Conservation (phyloP, 352 stramenopile species). For the Phytopythium mirpurense region DNA sequence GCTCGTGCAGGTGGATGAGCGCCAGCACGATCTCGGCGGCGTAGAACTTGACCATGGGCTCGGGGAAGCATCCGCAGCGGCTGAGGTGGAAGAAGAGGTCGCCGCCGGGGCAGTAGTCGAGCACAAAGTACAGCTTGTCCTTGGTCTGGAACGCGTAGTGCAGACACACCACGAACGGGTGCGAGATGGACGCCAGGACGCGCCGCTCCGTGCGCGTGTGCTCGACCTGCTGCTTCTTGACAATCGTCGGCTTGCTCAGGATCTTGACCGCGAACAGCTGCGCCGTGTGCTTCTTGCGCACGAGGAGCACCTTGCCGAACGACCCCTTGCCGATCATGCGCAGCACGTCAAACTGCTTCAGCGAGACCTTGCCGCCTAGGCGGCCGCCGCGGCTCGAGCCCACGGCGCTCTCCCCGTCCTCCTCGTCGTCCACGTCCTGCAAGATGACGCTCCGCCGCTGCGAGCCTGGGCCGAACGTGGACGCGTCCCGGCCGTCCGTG, state of each 20-base stretch:
- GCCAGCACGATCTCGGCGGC: constrained; percentile 79
- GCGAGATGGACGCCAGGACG: constrained; percentile 72
- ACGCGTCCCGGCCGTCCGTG: constrained; percentile 4
- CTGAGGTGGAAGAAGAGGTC: constrained; percentile 83
- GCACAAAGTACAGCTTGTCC: constrained; percentile 80
- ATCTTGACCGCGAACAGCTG: constrained; percentile 85
- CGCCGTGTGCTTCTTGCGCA: constrained; percentile 70
- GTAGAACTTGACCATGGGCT: constrained; percentile 83
- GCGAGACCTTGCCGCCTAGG: constrained; percentile 48
- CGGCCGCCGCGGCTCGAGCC: constrained; percentile 9
- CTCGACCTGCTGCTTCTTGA: constrained; percentile 82
- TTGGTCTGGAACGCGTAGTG: constrained; percentile 88
- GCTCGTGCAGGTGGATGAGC: constrained; percentile 81
- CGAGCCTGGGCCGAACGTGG: background rate
- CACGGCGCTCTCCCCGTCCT: constrained; percentile 15
- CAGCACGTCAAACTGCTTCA: constrained; percentile 87
- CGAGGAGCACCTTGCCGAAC: constrained; percentile 91
- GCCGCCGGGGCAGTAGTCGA: constrained; percentile 83
- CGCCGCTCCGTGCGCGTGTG: constrained; percentile 80
- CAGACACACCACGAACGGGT: constrained; percentile 87
- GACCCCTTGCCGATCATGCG: constrained; percentile 91
- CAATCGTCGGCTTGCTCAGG: constrained; percentile 68
- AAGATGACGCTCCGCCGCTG: constrained; percentile 56
- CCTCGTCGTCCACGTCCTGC: constrained; percentile 64
- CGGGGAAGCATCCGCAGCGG: constrained; percentile 70